Conservation (phyloP, 352 stramenopile genomes). For the Phytophthora hibernalis region DNA sequence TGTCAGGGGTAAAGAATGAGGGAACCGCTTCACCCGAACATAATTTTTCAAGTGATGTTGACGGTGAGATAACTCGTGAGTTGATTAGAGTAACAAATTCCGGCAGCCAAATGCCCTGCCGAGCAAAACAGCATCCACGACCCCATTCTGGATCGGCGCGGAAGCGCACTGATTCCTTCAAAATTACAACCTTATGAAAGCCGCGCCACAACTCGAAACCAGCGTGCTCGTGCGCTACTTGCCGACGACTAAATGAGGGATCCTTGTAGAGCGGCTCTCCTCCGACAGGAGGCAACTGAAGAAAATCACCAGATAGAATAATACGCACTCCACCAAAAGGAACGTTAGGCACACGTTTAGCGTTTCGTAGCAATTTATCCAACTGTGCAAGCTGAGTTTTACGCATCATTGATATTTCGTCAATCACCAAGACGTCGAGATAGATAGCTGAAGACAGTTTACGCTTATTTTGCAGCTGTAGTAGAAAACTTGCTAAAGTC, state of each 20-base stretch:
- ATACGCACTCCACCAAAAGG: background rate
- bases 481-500: conserved; percentile 1
- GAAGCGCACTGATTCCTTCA: too few species aligned
- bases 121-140: background rate
- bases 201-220: too few species aligned
- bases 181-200: too few species aligned
- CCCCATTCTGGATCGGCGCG: background rate
- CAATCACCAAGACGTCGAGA: too few species aligned
- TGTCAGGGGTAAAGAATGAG: background rate
- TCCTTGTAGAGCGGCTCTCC: background rate
- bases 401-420: too few species aligned
- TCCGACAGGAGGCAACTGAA: background rate
- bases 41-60: too few species aligned
- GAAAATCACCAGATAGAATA: background rate
- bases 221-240: background rate
- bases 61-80: background rate
- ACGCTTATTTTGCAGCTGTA: background rate
- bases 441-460: too few species aligned
- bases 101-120: background rate
- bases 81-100: background rate
- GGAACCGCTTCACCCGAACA: background rate
- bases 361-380: background rate
- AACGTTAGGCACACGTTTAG: background rate
- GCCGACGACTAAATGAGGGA: background rate
- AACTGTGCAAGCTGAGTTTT: background rate